Base-by-base conservation (phyloP, 1,284 basidiomycete species). In the Ustilago cynodontis region DNA sequence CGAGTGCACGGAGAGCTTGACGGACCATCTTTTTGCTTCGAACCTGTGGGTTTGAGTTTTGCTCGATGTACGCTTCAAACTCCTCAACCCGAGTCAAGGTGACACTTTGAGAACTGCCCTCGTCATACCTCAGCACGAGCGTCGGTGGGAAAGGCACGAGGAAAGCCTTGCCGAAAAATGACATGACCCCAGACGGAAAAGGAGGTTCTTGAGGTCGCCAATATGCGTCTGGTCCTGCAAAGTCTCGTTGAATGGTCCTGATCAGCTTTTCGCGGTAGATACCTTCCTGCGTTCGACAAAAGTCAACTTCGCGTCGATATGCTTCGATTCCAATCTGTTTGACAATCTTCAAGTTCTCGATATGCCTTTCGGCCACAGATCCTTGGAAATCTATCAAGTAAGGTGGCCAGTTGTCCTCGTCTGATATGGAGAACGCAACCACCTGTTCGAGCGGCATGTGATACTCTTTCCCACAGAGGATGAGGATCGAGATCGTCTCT, bases 111-210 rank as follows among this genome's bases (percentile, higher is more conserved):
- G 87, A 87, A n/a, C 29, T 33, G 20, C 71, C 77, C 64, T 91
- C 89, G 75, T 94, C 93, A 78, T 92, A 93, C 10, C 89, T 90
- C 31, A 94, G 89, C 52, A 93, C 89, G 16, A 77, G 43, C 26
- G 78, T 70, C 90, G 92, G 13, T 91, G 93, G 83, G 92, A 94
- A n/a, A 90, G 92, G 62, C 91, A 89, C 89, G 90, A 91, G 90
- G 91, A 93, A 39, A 90, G 90, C 78, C 91, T 92, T 37, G 91
- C 83, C 84, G 41, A 82, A 82, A 57, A 61, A 81, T 13, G 72
- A 78, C 50, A 71, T 67, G 43, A 80, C 81, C 2, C 79, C 81
- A 2, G 66, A 70, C 0, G 79, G 71, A 22, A 73, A 79, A 2
- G 78, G 78, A n/a, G 76, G 71, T 18, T 73, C 49, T 13, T 58